Conservation (phyloP, 1,284 basidiomycete species). For the Ustilago tritici region DNA sequence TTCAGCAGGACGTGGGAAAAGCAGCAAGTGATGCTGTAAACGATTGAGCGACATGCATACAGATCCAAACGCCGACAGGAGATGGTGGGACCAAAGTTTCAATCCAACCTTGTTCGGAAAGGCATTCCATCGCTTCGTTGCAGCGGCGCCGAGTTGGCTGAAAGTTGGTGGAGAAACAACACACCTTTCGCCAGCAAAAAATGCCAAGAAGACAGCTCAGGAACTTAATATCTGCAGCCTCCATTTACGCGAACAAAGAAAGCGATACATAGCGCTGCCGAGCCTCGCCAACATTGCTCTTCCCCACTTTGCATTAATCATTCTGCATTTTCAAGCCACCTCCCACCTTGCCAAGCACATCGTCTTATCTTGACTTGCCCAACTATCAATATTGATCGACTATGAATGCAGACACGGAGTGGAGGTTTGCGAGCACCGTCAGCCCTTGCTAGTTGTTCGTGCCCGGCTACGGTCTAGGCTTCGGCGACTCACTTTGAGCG, state of each 20-base stretch:
- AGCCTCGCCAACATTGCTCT: neutral
- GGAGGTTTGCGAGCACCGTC: neutral
- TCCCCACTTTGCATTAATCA: neutral
- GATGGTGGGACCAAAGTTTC: neutral
- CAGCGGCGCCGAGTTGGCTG: neutral
- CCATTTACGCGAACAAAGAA: neutral
- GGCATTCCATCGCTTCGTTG: neutral
- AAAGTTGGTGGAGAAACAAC: neutral
- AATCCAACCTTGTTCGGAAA: slow-evolving; percentile 1
- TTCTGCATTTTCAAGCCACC: neutral
- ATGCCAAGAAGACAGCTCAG: neutral
- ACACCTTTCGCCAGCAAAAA: neutral
- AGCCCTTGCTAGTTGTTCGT: neutral
- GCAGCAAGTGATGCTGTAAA: neutral
- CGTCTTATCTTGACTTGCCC: neutral
- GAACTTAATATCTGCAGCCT: neutral
- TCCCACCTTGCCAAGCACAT: neutral
- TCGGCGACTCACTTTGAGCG: slow-evolving; percentile 11
- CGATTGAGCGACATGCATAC: neutral
- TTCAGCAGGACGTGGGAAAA: neutral
- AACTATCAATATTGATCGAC: neutral
- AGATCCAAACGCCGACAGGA: neutral
- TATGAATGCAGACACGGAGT: neutral
- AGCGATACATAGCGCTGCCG: slow-evolving; percentile 1
- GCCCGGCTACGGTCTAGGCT: slow-evolving; percentile 11